Percentiles rank a stretch among this genome's conserved stretches.
phyloP scores from a whole-genome alignment of 2,329 filamentous ascomycete genomes.

The Colletotrichum tamarilloi region DNA sequence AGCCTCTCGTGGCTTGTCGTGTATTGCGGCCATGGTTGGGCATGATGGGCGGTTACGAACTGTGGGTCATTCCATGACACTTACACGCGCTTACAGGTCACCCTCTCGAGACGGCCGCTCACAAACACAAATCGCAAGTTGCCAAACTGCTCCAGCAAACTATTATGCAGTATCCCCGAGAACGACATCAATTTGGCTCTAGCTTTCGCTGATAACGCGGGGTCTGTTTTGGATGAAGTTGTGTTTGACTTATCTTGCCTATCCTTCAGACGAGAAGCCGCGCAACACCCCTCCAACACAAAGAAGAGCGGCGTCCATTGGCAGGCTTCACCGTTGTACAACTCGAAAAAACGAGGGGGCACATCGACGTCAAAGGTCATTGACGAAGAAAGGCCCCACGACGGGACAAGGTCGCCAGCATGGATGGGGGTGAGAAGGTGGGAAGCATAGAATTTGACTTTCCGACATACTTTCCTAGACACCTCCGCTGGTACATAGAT shows the following conservation, averaged over 20 bases:
- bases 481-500: constrained; percentile 4
- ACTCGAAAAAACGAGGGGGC: background rate
- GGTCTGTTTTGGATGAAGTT: constrained; percentile 33
- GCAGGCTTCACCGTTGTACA: background rate
- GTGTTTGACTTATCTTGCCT: background rate
- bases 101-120: background rate
- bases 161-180: background rate
- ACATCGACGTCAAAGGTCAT: constrained; percentile 4
- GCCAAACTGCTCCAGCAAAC: constrained; percentile 1
- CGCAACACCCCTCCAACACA: constrained; percentile 6
- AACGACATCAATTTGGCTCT: background rate
- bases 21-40: background rate
- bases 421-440: background rate
- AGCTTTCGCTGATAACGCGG: constrained; percentile 31
- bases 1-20: background rate
- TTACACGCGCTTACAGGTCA: background rate
- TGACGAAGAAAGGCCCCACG: background rate
- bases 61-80: constrained; percentile 2
- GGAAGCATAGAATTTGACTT: constrained; percentile 14
- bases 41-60: background rate
- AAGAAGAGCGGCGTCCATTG: constrained; percentile 10
- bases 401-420: background rate
- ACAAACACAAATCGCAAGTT: background rate
- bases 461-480: constrained; percentile 18
- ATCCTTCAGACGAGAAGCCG: constrained; percentile 19